Conservation (phyloP, 768 basidiomycete species). For the Podaxis mareebaensis region DNA sequence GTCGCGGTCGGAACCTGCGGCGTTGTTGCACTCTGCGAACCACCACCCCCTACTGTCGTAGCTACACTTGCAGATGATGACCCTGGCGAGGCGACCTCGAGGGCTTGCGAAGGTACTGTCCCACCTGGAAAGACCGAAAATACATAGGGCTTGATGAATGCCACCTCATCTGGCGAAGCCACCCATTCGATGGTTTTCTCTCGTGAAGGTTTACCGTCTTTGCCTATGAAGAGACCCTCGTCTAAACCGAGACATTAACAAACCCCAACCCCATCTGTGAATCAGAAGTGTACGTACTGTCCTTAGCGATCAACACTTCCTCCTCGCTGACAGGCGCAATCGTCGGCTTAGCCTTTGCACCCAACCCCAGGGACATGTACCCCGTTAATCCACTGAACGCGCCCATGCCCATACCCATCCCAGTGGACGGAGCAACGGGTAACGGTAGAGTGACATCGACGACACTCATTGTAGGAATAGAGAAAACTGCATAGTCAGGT, state of each 20-base stretch:
- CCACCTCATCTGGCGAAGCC: constrained; percentile 84
- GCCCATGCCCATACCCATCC: constrained; percentile 55
- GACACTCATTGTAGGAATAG: constrained; percentile 55
- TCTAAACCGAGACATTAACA: constrained; percentile 39
- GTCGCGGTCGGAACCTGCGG: constrained; percentile 35
- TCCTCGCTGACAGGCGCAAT: constrained; percentile 54
- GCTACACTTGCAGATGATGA: not conserved
- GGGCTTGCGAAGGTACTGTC: constrained; percentile 40
- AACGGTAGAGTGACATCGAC: constrained; percentile 54
- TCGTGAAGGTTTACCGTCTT: constrained; percentile 56
- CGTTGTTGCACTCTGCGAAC: not conserved
- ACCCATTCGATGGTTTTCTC: constrained; percentile 66
- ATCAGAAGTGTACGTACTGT: constrained; percentile 53
- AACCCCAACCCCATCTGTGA: not conserved
- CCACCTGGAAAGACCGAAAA: constrained; percentile 75
- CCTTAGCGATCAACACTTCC: constrained; percentile 74
- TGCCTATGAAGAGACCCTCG: constrained; percentile 64
- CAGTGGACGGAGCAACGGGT: constrained; percentile 43
- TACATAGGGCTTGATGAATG: constrained; percentile 75
- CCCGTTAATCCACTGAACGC: constrained; percentile 78
- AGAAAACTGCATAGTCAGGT: constrained; percentile 76
- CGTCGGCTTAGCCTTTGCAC: constrained; percentile 70
- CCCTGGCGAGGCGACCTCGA: constrained; percentile 22
- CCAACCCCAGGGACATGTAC: constrained; percentile 84
- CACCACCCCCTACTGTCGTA: constrained; percentile 12